Percentiles rank a stretch among this genome's conserved stretches.
Conservation (phyloP, 2,329 filamentous ascomycete genomes). For the Hypoxylon rubiginosum region DNA sequence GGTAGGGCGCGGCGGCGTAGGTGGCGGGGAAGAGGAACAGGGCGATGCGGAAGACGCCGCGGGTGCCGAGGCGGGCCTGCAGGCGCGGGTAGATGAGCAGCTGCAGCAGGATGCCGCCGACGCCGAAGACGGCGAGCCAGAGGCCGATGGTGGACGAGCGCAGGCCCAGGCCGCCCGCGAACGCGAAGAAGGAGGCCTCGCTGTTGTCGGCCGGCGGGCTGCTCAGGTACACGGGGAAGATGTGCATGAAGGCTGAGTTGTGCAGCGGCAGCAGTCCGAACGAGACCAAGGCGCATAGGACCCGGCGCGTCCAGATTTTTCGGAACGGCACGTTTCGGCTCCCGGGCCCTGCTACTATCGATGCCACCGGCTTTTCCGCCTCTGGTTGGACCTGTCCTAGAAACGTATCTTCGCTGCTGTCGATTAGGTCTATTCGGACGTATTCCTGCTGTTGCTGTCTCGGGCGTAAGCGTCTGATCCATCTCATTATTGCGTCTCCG, state of each 20-base stretch:
- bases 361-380: constrained; percentile 36
- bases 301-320: constrained; percentile 50
- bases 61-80: constrained; percentile 69
- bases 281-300: constrained; percentile 53
- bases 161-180: constrained; percentile 71
- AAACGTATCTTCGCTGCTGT: constrained; percentile 37
- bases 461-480: constrained; percentile 29
- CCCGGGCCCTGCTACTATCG: not conserved
- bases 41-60: constrained; percentile 69
- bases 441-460: constrained; percentile 30
- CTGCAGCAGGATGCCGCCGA: constrained; percentile 72
- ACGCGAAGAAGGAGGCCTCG: constrained; percentile 60
- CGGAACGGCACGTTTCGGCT: constrained; percentile 38
- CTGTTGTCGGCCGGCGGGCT: constrained; percentile 62
- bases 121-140: constrained; percentile 70
- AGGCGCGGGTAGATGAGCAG: constrained; percentile 72
- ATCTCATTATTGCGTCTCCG: constrained; percentile 33
- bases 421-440: constrained; percentile 19
- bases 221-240: constrained; percentile 74
- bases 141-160: constrained; percentile 51
- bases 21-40: constrained; percentile 71
- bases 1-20: constrained; percentile 71
- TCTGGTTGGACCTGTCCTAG: constrained; percentile 29
- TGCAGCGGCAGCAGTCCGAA: constrained; percentile 70
- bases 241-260: constrained; percentile 72